Base-by-base conservation (phyloP, 768 basidiomycete genomes). In the Naganishia onofrii region DNA sequence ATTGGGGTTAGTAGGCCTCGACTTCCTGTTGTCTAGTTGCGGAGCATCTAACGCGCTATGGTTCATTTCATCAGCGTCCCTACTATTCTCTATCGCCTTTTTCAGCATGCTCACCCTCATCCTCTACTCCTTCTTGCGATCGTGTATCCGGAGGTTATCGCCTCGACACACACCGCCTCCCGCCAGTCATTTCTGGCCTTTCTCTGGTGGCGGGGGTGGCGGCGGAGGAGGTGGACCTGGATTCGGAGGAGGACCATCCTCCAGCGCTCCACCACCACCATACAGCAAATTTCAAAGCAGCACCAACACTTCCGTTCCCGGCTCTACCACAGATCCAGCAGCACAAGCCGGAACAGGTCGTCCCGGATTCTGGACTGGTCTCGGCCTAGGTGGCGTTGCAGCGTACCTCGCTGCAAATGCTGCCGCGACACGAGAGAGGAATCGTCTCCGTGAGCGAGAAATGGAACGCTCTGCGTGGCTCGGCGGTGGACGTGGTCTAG, bases 361-460 rank as follows among this genome's bases (percentile, higher is more conserved):
- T 51, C 88, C 90, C 13, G 92, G 92, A 3, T 93, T 95, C 78
- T 93, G 88, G 90, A 88, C 90, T 1, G 93, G 93, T 3, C 87
- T 90, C 8, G 86, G 87, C 0, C 75, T 89, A 0, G 93, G 91
- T 8, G 89, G 88, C 29, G 78, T 90, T 2, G 89, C 88, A 1
- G 85, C 87, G 31, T 79, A 80, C 63, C 38, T 81, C 28, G 74
- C 73, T 28, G 69, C 70, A 52, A 36, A 52, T 19, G 54, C 53
- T 53, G 73, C 72, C 55, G 67, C 34, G 36, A 28, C 67, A 17
- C 44, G 68, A 34, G 44, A 70, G 52, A 65, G 74, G 70, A 66
- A 74, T 26, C 71, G 69, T 52, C 74, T 73, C 31, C 75, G 76
- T 28, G 72, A 75, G 71, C 69, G 71, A 66, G 70, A 72, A 60